Percentiles rank a stretch among this genome's conserved stretches.
phyloP scores from a whole-genome alignment of 176 grass and related monocot species.

The Carex cristatella region DNA sequence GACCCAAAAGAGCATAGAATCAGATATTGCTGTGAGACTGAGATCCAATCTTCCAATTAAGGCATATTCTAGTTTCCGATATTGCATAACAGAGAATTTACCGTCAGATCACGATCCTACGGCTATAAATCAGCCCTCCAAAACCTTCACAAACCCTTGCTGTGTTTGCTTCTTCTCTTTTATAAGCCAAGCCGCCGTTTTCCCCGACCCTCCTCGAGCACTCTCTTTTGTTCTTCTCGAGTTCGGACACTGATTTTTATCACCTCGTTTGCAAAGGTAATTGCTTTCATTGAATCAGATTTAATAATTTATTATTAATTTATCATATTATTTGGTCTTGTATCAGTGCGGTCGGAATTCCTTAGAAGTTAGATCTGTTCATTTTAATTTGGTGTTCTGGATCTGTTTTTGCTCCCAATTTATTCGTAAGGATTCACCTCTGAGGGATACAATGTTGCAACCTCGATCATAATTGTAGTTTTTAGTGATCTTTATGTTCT shows the following conservation, averaged over 20 bases:
- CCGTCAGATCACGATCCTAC: neutral
- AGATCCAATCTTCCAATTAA: neutral
- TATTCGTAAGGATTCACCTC: neutral
- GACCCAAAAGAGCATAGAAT: neutral
- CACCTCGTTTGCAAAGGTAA: neutral
- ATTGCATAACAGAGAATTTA: neutral
- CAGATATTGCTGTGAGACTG: too few species aligned
- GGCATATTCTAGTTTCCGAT: neutral
- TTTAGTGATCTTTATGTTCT: neutral
- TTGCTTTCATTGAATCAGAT: neutral
- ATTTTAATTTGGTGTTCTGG: neutral
- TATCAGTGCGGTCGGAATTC: neutral
- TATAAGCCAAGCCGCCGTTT: neutral
- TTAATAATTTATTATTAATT: neutral
- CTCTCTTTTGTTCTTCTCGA: neutral
- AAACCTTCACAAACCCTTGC: slow-evolving; percentile 14
- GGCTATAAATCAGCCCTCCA: neutral
- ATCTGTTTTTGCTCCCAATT: neutral
- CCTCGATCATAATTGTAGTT: neutral
- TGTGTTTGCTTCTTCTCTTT: neutral
- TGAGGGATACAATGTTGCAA: neutral
- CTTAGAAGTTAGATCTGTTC: neutral
- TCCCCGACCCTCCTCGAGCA: neutral
- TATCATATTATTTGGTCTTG: neutral
- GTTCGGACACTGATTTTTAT: neutral